Base-by-base conservation (phyloP, 305 asterid species). In the Nicotiana rustica region DNA sequence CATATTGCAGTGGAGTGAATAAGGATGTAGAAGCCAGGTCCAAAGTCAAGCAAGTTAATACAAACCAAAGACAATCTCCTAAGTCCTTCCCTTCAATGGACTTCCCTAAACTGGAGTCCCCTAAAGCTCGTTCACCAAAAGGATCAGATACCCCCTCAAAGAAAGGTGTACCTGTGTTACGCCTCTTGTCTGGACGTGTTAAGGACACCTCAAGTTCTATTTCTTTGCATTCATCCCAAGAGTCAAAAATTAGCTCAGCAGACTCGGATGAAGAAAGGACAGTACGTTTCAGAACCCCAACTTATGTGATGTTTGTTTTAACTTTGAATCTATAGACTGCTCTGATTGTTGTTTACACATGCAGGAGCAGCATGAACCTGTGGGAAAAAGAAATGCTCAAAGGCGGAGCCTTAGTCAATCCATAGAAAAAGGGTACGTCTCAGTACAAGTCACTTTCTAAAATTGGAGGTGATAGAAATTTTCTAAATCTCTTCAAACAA, bases 391-490 rank as follows among this genome's bases (percentile, higher is more conserved):
- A 77, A 86, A 60, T 57, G 85, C 78, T 76, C 82, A 77, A 60
- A 80, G 70, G 56, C 88, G 56, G 52, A 88, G 86, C 81, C 85
- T 62, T 25, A 90, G 86, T 82, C 88, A 90, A 77, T 79, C 85
- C 44, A 83, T 88, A 81, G 89, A 87, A 78, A 91, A 90, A 85
- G 91, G 98, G 98, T 94, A 84, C n/a, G 85, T 79, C 81, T 77
- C 49, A n/a, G 29, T 18, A 62, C 84, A 67, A 14, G 8, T 47
- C 25, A 41, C 56, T 47, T 78, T 79, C 61, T 64, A 6, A 31
- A 19, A 60, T 78, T 60, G 38, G 5, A 38, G 18, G 41, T 35
- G 35, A 21, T 60, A 1, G 1, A 21, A 1, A 69, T 19, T 59
- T 55, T 57, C 69, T 71, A 8, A 19, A 52, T 78, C 67, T 60